Evolutionary conservation across 495 filamentous ascomycete genomes (phyloP), one percentile per base, ranked within the genome.

Genomic region (Xylaria scruposa): DNA sequence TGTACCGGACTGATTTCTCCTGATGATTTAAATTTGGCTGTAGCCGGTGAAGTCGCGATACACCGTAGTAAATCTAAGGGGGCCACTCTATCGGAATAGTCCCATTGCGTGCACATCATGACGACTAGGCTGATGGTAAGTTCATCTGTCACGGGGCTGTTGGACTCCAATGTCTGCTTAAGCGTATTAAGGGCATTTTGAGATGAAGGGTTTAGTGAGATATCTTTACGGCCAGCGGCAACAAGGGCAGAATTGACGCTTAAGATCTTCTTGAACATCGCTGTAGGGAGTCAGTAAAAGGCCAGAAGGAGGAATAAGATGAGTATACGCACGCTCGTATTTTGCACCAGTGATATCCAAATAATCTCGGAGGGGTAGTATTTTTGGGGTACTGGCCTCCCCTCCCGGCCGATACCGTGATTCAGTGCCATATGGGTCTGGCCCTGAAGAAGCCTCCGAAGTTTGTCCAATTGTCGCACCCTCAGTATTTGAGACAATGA

Each of bases 401-500:
- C 79, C 24, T 78, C 90, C 94, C 29, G 94, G 93, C 51, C 90
- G 86, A 78, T 97, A 97, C 72, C 93, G 86, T 59, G 89, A 87
- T 68, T 95, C 93, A 26, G 88, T 89, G 8, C 93, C 93, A 87
- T 90, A 94, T 9, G 93, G 90, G 81, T 97, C 94, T 7, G 78
- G 71, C 36, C 85, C 87, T 1, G 83, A 78, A 38, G 80, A 56
- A 80, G 80, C 24, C 83, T 75, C 75, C 86, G 85, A 12, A 24
- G 31, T 63, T 63, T 78, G 72, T 9, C 94, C 95, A 26, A 97
- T 83, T 1, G 90, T 92, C 21, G 94, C 92, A 17, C 94, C 96
- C 80, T 95, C 86, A 8, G 94, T 96, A 78, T 98, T 98, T 67
- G 90, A 84, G 24, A 91, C 88, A 76, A 99, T 98, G 81, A 98